These are phyloP conservation scores for Exidia glandulosa DNA, from an alignment of 768 basidiomycete species.

Conservation along the genomic window DNA sequence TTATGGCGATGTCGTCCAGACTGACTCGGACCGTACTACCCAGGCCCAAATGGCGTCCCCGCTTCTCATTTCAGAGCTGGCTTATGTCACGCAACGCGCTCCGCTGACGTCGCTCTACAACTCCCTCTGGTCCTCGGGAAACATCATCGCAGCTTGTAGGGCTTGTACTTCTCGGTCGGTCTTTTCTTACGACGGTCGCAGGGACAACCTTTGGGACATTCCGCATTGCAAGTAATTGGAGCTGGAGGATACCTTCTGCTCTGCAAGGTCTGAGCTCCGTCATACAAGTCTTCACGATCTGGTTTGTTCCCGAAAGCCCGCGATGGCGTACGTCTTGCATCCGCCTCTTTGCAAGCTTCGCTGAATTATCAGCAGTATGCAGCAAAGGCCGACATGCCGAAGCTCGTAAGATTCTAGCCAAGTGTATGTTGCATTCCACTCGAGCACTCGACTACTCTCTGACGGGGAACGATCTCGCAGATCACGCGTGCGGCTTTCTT, in stretches of 20 bases:
- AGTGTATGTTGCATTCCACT: too few species aligned
- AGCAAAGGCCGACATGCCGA: constrained; percentile 32
- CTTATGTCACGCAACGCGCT: constrained; percentile 69
- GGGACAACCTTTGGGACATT: constrained; percentile 39
- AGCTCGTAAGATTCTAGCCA: constrained; percentile 23
- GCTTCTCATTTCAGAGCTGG: constrained; percentile 50
- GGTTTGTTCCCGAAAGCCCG: constrained; percentile 58
- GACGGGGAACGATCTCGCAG: constrained; percentile 63
- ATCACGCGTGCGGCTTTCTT: constrained; percentile 50
- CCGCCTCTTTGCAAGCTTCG: too few species aligned
- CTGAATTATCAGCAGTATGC: too few species aligned
- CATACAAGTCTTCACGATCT: constrained; percentile 42
- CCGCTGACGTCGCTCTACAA: constrained; percentile 71
- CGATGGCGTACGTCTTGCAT: constrained; percentile 58
- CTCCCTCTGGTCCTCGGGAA: constrained; percentile 46
- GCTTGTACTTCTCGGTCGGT: neutral
- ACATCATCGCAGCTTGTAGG: neutral
- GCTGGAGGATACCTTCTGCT: constrained; percentile 38
- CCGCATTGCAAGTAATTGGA: constrained; percentile 17
- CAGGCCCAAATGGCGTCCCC: constrained; percentile 26
- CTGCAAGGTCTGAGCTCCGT: constrained; percentile 50
- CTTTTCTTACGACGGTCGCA: constrained; percentile 25
- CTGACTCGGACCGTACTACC: neutral
- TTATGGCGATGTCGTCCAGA: constrained; percentile 17
- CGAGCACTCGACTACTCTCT: too few species aligned